These are phyloP conservation scores for Neurospora tetrasperma DNA, from an alignment of 495 filamentous ascomycete genomes.

Conservation along the genomic window DNA sequence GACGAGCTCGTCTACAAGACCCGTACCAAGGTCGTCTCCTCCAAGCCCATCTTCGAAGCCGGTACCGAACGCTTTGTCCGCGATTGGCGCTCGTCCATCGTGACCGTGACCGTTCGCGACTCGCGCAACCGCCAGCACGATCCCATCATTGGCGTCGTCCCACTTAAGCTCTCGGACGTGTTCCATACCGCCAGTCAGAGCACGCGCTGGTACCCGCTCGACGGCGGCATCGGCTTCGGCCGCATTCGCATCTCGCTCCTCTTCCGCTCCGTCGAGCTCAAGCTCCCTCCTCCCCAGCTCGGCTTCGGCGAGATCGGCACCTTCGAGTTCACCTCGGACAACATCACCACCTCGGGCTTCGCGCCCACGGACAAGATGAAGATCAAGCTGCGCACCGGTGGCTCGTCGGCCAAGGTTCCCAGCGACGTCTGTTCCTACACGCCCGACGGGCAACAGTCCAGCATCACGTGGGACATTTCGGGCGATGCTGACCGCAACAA, in stretches of 20 bases:
- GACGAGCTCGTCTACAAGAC: constrained; percentile 91
- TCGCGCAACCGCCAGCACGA: constrained; percentile 84
- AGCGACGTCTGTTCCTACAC: constrained; percentile 44
- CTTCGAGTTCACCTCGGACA: constrained; percentile 69
- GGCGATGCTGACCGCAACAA: constrained; percentile 36
- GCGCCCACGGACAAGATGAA: constrained; percentile 57
- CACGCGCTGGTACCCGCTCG: constrained; percentile 48
- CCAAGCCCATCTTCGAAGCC: constrained; percentile 92
- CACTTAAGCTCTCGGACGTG: constrained; percentile 76
- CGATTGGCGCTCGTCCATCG: constrained; percentile 80
- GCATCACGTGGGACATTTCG: constrained; percentile 57
- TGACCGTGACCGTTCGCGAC: constrained; percentile 82
- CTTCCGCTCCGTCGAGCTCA: constrained; percentile 76
- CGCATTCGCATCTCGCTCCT: constrained; percentile 82
- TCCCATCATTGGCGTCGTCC: constrained; percentile 84
- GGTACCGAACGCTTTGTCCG: constrained; percentile 91
- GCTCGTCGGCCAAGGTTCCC: constrained; percentile 62
- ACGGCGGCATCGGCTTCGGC: constrained; percentile 64
- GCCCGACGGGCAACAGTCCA: constrained; percentile 40
- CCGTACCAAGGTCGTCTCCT: constrained; percentile 79
- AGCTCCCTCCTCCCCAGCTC: constrained; percentile 67
- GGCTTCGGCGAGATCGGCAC: constrained; percentile 87
- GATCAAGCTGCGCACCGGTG: constrained; percentile 74
- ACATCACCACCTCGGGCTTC: constrained; percentile 49
- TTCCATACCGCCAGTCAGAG: constrained; percentile 78